Conservation (phyloP, 805 yeast species). For the Wickerhamiella qilinensis region DNA sequence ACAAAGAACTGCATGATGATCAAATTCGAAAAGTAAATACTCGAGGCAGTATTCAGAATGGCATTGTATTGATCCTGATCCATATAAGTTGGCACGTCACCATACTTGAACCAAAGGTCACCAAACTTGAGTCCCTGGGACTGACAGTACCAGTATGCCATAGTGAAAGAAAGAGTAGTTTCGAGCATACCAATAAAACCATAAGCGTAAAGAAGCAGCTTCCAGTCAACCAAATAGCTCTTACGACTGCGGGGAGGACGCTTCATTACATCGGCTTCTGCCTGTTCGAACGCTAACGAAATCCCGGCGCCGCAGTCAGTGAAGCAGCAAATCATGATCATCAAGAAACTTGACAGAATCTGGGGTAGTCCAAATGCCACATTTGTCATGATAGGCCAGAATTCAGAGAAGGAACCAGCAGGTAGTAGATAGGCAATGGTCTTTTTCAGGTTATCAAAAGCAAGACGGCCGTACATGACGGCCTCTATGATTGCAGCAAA, state of each 20-base stretch:
- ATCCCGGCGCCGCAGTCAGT: constrained; percentile 34
- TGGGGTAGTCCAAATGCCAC: constrained; percentile 36
- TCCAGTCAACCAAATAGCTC: constrained; percentile 27
- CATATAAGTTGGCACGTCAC: constrained; percentile 11
- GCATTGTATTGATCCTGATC: constrained; percentile 13
- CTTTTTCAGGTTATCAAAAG: constrained; percentile 56
- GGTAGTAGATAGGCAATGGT: constrained; percentile 50
- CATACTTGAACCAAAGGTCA: constrained; percentile 25
- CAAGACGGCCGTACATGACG: constrained; percentile 36
- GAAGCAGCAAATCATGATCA: constrained; percentile 35
- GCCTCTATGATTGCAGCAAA: constrained; percentile 22
- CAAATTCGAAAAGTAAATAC: constrained; percentile 31
- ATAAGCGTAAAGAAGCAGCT: constrained; percentile 29
- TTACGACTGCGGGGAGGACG: constrained; percentile 29
- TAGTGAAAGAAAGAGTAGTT: constrained; percentile 26
- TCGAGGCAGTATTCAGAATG: constrained; percentile 23
- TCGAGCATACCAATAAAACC: constrained; percentile 28
- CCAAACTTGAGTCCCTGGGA: constrained; percentile 25
- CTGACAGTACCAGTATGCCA: constrained; percentile 23
- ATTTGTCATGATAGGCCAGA: constrained; percentile 34
- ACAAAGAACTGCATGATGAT: constrained; percentile 34
- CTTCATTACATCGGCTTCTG: constrained; percentile 27
- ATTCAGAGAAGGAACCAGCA: constrained; percentile 36
- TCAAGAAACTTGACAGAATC: constrained; percentile 31
- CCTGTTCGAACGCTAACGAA: constrained; percentile 29